Conservation (phyloP, 371 early-diverging fungal genomes). For the Dichotomocladium elegans region DNA sequence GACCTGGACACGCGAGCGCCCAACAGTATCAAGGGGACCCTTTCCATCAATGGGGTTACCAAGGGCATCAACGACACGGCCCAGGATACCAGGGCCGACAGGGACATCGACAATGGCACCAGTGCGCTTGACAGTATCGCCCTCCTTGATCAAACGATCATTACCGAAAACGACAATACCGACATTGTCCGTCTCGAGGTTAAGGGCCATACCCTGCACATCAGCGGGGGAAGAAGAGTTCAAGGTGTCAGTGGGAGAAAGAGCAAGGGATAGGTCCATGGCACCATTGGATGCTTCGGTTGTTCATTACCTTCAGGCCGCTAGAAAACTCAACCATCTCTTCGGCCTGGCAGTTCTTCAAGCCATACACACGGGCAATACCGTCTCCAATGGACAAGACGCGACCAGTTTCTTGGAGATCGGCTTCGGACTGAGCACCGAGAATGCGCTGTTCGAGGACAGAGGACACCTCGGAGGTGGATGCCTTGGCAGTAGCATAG, state of each 20-base stretch:
- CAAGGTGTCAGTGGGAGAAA: too few species aligned
- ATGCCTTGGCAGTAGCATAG: constrained; percentile 58
- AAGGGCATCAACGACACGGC: constrained; percentile 95
- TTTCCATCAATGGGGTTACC: constrained; percentile 98
- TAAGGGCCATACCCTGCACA: constrained; percentile 92
- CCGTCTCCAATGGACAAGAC: constrained; percentile 97
- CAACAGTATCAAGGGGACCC: constrained; percentile 80
- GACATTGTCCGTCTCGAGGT: constrained; percentile 97
- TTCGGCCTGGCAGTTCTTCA: constrained; percentile 95
- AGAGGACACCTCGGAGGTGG: constrained; percentile 76
- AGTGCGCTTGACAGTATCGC: constrained; percentile 96
- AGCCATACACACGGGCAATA: constrained; percentile 96
- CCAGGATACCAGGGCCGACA: constrained; percentile 86
- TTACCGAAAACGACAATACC: constrained; percentile 98
- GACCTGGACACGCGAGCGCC: constrained; percentile 87
- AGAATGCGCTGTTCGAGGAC: constrained; percentile 91
- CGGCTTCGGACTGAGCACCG: constrained; percentile 70
- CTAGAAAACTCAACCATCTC: constrained; percentile 98
- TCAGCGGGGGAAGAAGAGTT: not conserved
- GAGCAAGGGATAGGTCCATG: too few species aligned
- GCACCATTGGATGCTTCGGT: not conserved
- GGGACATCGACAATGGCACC: constrained; percentile 96
- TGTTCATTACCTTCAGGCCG: constrained; percentile 77
- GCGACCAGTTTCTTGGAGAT: constrained; percentile 94
- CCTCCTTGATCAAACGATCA: constrained; percentile 88